These are phyloP conservation scores for Selaginella tamariscina DNA, from an alignment of 75 land plant species.

Conservation along the genomic window DNA sequence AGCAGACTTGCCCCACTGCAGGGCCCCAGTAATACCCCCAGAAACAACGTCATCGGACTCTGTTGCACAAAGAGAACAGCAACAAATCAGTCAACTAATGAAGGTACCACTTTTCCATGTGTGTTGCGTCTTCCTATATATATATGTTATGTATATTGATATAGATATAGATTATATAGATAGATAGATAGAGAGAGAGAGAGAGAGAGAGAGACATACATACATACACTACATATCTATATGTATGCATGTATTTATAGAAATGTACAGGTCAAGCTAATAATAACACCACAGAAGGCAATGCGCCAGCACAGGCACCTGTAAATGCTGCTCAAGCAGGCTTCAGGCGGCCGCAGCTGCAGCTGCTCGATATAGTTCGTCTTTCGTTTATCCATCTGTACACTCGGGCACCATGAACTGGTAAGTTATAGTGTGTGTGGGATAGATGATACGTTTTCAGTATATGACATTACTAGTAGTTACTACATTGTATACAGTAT, in stretches of 20 bases:
- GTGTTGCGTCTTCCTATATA: neutral
- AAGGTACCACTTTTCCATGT: neutral
- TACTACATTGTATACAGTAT: too few relatives aligned
- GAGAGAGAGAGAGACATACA: too few relatives aligned
- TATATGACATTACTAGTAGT: too few relatives aligned
- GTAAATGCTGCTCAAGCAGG: conserved; percentile 32
- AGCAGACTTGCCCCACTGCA: conserved; percentile 96
- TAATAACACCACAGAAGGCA: conserved; percentile 4
- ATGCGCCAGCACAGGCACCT: conserved; percentile 12
- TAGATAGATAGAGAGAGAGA: too few relatives aligned
- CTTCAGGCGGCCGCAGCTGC: conserved; percentile 74
- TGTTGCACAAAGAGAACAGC: conserved; percentile 12
- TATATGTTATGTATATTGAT: too few relatives aligned
- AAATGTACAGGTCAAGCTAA: neutral
- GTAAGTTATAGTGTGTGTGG: too few relatives aligned
- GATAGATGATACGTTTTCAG: too few relatives aligned
- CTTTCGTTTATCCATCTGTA: conserved; percentile 50
- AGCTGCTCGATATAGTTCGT: conserved; percentile 48
- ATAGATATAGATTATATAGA: too few relatives aligned
- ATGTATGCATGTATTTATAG: too few relatives aligned
- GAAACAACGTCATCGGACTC: conserved; percentile 35
- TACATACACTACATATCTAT: too few relatives aligned
- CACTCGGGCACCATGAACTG: conserved; percentile 29
- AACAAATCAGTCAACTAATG: too few relatives aligned
- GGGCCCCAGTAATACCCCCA: conserved; percentile 62